A percentile compares a stretch with the other conserved stretches of the same genome.
Evolutionary conservation across 1,139 yeast genomes (phyloP).

Genomic region (Saccharomycopsis hybrid): DNA sequence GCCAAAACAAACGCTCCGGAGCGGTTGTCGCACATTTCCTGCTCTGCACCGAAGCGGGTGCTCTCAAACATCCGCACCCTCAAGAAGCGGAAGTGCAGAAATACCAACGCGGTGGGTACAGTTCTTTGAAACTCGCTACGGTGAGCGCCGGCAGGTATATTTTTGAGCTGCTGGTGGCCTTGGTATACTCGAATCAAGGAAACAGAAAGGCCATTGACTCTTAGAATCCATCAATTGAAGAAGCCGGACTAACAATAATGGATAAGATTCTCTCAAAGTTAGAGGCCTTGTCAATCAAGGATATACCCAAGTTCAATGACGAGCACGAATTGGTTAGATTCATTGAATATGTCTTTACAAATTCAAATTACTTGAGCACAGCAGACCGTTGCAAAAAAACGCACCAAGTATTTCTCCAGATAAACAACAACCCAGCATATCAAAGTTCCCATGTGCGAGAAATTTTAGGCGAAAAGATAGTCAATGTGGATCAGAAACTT

Average conservation of each 20-base stretch:
- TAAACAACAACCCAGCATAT: not conserved
- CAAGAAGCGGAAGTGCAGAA: no score
- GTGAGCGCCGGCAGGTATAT: no score
- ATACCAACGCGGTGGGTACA: no score
- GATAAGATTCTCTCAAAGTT: not conserved
- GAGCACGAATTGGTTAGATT: not conserved
- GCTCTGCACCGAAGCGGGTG: no score
- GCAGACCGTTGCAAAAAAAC: slow-evolving; percentile 1
- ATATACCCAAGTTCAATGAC: not conserved
- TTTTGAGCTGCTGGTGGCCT: no score
- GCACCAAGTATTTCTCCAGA: slow-evolving; percentile 9
- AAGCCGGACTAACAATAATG: not conserved
- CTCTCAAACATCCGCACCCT: no score
- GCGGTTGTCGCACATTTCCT: no score
- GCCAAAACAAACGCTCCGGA: no score
- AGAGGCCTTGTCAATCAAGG: not conserved
- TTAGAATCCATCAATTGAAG: no score
- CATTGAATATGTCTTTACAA: not conserved
- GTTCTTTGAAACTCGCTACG: no score
- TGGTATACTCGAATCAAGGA: no score
- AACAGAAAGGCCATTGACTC: no score
- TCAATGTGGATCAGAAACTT: not conserved
- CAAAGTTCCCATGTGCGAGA: not conserved
- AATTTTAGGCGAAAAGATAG: not conserved
- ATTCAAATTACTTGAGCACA: not conserved